Conservation (phyloP, 2,329 filamentous ascomycete species). For the Leptosphaerulina australis region DNA sequence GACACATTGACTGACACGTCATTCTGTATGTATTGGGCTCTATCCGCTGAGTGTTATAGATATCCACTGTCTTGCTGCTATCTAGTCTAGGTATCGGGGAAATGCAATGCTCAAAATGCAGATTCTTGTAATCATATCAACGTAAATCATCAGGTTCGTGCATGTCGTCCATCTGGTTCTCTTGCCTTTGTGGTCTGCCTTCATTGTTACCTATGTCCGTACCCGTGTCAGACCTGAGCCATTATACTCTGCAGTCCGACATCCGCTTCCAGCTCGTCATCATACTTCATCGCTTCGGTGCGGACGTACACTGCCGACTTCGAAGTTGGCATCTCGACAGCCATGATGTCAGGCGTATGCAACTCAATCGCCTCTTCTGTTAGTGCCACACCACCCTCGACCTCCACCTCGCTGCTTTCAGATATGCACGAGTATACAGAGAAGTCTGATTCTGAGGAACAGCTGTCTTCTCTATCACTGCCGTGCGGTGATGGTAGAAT, state of each 20-base stretch:
- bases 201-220: neutral
- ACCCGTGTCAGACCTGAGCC: conserved; percentile 31
- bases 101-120: neutral
- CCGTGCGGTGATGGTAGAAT: neutral
- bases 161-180: neutral
- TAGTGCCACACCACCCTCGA: conserved; percentile 61
- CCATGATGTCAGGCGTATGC: conserved; percentile 48
- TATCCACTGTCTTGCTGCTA: neutral
- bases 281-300: conserved; percentile 1
- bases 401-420: conserved; percentile 52
- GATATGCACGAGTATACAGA: conserved; percentile 33
- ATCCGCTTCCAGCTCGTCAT: conserved; percentile 12
- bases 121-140: neutral
- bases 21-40: neutral
- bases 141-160: conserved; percentile 5
- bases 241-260: conserved; percentile 32
- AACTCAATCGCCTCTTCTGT: conserved; percentile 62
- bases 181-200: neutral
- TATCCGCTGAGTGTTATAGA: neutral
- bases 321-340: neutral
- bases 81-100: conserved; percentile 4
- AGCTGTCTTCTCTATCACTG: conserved; percentile 5
- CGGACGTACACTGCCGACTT: conserved; percentile 8
- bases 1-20: too few species aligned
- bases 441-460: conserved; percentile 25